Conservation (phyloP, 352 stramenopile genomes). For the Aphanomyces stellatus region DNA sequence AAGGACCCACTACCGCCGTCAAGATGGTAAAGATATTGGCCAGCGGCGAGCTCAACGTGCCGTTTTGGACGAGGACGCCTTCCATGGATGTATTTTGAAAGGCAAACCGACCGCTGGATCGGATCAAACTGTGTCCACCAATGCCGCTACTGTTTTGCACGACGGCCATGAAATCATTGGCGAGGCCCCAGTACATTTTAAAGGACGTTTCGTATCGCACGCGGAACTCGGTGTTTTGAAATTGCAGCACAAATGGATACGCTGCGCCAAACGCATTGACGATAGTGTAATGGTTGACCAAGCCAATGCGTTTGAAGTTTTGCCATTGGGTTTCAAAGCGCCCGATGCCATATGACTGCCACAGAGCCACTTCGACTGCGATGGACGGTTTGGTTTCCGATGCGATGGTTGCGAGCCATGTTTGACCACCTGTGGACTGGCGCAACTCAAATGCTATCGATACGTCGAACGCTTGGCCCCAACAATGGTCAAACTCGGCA, state of each 20-base stretch:
- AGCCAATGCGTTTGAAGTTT: slow-evolving; percentile 13
- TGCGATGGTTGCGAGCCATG: too few relatives aligned
- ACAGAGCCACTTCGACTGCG: not conserved
- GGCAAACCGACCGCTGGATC: not conserved
- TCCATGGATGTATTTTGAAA: not conserved
- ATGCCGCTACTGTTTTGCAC: not conserved
- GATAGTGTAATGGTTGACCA: slow-evolving; percentile 2
- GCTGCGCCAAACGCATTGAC: not conserved
- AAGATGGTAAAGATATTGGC: not conserved
- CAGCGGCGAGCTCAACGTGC: not conserved
- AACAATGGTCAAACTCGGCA: not conserved
- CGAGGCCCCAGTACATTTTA: slow-evolving; percentile 13
- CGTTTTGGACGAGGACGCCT: not conserved
- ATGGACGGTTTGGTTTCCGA: not conserved
- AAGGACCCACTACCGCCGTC: not conserved
- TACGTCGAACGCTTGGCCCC: not conserved
- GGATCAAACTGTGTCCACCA: not conserved
- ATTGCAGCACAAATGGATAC: not conserved
- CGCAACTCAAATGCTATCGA: not conserved
- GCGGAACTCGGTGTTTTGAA: not conserved
- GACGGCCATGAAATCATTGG: slow-evolving; percentile 1
- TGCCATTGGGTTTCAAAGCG: slow-evolving; percentile 4
- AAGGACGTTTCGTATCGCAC: not conserved
- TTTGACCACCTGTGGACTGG: not conserved
- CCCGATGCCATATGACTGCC: not conserved